phyloP scores from a whole-genome alignment of 768 basidiomycete species.

The Cystobasidium onofrii region DNA sequence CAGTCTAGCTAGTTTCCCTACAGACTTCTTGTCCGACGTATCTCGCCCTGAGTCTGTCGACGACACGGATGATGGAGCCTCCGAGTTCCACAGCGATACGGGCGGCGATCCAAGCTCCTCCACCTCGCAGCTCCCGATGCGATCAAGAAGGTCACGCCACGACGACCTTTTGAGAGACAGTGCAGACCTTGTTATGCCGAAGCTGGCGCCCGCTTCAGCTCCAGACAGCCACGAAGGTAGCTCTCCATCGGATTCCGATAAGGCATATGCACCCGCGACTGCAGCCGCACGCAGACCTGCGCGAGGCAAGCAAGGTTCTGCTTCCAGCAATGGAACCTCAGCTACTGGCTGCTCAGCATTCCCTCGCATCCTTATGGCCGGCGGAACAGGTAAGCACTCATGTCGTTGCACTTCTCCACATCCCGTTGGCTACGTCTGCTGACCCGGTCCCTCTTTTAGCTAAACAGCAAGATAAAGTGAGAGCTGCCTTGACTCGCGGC shows the following conservation, averaged over 20 bases:
- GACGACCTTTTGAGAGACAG: background rate
- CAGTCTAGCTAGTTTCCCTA: constrained; percentile 28
- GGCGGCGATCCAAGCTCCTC: background rate
- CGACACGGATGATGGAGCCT: constrained; percentile 12
- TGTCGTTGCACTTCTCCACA: no score
- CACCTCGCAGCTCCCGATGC: background rate
- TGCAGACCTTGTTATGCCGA: background rate
- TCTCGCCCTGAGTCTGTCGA: background rate
- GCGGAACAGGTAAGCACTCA: constrained; percentile 7
- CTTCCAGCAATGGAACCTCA: background rate
- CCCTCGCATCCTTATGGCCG: constrained; percentile 8
- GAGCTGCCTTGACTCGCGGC: background rate
- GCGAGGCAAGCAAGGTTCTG: background rate
- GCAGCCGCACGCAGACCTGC: background rate
- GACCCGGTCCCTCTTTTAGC: background rate
- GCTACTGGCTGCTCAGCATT: no score
- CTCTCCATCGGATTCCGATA: background rate
- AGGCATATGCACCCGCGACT: background rate
- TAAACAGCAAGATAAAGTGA: background rate
- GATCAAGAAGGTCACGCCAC: background rate
- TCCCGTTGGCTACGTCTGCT: no score
- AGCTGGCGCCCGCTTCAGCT: background rate
- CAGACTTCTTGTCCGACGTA: constrained; percentile 20
- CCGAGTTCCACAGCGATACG: constrained; percentile 8
- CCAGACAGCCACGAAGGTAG: background rate